Evolutionary conservation across 140 eudicot genomes (phyloP).

Genomic region (Cichorium intybus): DNA sequence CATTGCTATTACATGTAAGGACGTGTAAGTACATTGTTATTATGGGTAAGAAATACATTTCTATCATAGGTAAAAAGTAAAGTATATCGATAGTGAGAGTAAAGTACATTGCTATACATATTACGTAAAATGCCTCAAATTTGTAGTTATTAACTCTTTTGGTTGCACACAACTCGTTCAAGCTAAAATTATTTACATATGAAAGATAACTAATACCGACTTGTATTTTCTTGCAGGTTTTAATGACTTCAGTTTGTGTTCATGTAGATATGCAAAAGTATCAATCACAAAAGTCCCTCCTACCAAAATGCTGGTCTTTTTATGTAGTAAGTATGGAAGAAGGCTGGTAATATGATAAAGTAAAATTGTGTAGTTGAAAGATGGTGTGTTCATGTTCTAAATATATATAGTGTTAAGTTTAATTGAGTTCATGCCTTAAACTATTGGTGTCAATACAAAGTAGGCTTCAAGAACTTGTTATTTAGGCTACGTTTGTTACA

Average conservation of each 20-base stretch:
- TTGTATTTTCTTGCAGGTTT: conserved; percentile 27
- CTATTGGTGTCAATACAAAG: not conserved
- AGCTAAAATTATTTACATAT: not conserved
- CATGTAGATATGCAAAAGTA: conserved; percentile 4
- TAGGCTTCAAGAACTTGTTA: not conserved
- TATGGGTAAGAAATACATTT: too few relatives aligned
- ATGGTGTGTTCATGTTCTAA: not conserved
- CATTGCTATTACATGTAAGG: too few relatives aligned
- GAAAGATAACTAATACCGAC: not conserved
- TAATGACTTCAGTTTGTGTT: conserved; percentile 13
- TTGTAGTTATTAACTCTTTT: not conserved
- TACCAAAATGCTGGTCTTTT: conserved; percentile 8
- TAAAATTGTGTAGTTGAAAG: not conserved
- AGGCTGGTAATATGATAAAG: not conserved
- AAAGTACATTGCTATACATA: not conserved
- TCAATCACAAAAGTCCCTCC: not conserved
- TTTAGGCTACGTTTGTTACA: not conserved
- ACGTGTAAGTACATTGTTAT: too few relatives aligned
- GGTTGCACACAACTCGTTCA: not conserved
- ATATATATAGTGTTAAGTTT: not conserved
- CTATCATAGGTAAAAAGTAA: too few relatives aligned
- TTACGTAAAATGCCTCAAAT: too few relatives aligned
- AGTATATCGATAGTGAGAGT: too few relatives aligned
- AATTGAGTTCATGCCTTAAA: not conserved
- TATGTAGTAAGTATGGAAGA: not conserved